Percentiles rank a stretch among this genome's conserved stretches.
phyloP scores from a whole-genome alignment of 306 rosid species.

The Cajanus cajan region DNA sequence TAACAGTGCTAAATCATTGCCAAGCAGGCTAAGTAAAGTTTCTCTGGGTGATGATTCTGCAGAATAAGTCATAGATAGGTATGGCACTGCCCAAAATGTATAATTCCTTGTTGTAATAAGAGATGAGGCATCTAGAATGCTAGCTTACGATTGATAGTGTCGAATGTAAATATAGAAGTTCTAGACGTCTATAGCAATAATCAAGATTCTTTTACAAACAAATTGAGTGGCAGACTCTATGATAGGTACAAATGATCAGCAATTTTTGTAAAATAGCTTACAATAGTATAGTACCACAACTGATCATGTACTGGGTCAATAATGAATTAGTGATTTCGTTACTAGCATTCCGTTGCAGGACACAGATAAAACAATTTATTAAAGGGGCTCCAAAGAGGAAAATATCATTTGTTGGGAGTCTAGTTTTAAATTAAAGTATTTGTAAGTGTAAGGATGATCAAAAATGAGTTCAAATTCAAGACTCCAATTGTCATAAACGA shows the following conservation, averaged over 20 bases:
- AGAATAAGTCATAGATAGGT: constrained; percentile 35
- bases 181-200: background rate
- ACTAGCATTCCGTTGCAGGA: background rate
- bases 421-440: background rate
- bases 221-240: constrained; percentile 1
- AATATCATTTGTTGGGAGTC: background rate
- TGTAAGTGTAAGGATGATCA: background rate
- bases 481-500: background rate
- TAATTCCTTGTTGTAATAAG: constrained; percentile 17
- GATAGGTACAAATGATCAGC: constrained; percentile 3
- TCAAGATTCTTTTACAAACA: background rate
- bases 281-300: background rate
- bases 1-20: constrained; percentile 43
- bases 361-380: background rate
- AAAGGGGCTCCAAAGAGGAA: background rate
- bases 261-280: constrained; percentile 23
- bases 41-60: constrained; percentile 63
- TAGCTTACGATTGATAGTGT: constrained; percentile 2
- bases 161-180: constrained; percentile 16
- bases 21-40: constrained; percentile 77
- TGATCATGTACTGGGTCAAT: background rate
- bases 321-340: background rate
- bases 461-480: background rate
- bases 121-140: constrained; percentile 25
- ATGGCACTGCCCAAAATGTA: constrained; percentile 15